Evolutionary conservation across 768 basidiomycete genomes (phyloP).

Genomic region (Ramaria sp.): DNA sequence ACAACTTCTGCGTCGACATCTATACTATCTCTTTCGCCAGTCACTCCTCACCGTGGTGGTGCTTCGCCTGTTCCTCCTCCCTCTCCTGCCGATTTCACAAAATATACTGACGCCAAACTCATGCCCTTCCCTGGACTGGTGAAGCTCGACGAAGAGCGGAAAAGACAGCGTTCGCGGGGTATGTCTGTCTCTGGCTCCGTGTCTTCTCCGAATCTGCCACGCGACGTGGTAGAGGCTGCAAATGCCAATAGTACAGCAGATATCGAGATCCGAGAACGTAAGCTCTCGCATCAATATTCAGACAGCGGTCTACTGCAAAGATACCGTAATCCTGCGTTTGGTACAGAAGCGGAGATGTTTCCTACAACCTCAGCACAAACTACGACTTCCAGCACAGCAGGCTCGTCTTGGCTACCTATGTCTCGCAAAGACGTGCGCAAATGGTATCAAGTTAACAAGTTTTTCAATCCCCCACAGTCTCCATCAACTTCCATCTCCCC

Average conservation of each 20-base stretch:
- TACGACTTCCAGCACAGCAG: neutral
- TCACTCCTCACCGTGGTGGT: conserved; percentile 42
- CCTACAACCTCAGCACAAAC: neutral
- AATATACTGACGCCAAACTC: conserved; percentile 62
- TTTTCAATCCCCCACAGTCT: conserved; percentile 19
- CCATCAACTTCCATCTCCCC: conserved; percentile 27
- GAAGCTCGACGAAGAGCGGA: conserved; percentile 64
- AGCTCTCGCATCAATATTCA: conserved; percentile 57
- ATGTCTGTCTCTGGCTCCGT: conserved; percentile 34
- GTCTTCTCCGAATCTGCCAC: conserved; percentile 32
- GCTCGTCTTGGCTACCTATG: conserved; percentile 5
- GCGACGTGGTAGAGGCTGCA: neutral
- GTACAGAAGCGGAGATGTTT: neutral
- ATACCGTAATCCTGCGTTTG: conserved; percentile 23
- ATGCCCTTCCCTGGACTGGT: conserved; percentile 87
- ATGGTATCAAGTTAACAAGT: conserved; percentile 6
- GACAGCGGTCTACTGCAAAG: conserved; percentile 55
- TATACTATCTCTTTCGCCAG: conserved; percentile 50
- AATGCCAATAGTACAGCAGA: neutral
- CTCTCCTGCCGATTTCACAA: conserved; percentile 64
- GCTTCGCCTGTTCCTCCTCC: conserved; percentile 73
- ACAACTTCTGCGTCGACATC: conserved; percentile 59
- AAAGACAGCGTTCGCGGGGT: conserved; percentile 36
- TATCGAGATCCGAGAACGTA: conserved; percentile 34
- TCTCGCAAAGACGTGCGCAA: conserved; percentile 6